A percentile compares a stretch with the other conserved stretches of the same genome.
Evolutionary conservation across 345 rosid genomes (phyloP).

Genomic region (Aquilaria yunnanensis): DNA sequence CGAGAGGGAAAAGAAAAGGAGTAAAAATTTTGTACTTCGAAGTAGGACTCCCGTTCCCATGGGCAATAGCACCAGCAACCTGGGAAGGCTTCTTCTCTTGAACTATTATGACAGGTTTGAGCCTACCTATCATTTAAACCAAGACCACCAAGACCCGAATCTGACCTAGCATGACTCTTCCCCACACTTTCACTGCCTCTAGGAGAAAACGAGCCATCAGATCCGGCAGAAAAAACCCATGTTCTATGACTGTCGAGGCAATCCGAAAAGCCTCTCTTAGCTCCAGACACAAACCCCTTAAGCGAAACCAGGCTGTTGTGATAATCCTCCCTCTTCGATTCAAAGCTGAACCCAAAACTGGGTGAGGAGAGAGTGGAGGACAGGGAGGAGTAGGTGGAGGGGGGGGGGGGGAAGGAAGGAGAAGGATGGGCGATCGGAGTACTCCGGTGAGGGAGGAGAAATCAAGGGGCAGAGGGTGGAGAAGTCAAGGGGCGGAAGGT

Average conservation of each 20-base stretch:
- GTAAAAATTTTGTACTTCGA: no score
- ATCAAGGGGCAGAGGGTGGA: neutral
- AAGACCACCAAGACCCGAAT: conserved; percentile 9
- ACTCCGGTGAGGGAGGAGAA: conserved; percentile 32
- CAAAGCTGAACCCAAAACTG: conserved; percentile 64
- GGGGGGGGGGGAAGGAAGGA: conserved; percentile 40
- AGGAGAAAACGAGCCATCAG: conserved; percentile 22
- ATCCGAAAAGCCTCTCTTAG: conserved; percentile 54
- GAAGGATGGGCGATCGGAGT: conserved; percentile 52
- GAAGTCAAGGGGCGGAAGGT: conserved; percentile 3
- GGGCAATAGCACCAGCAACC: conserved; percentile 11
- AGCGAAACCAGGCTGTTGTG: conserved; percentile 20
- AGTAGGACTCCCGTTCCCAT: no score
- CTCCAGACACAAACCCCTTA: conserved; percentile 39
- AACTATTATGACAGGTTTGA: conserved; percentile 17
- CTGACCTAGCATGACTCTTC: conserved; percentile 15
- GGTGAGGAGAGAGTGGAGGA: conserved; percentile 49
- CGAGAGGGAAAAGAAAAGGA: no score
- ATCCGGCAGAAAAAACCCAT: conserved; percentile 46
- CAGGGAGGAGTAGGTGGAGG: neutral
- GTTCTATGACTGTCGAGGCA: conserved; percentile 36
- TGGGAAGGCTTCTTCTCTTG: conserved; percentile 31
- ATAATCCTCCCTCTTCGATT: conserved; percentile 39
- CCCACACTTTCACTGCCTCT: conserved; percentile 2
- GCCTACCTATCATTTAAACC: conserved; percentile 30